phyloP scores from a whole-genome alignment of 2,329 filamentous ascomycete genomes.

The Monosporascus sp. region DNA sequence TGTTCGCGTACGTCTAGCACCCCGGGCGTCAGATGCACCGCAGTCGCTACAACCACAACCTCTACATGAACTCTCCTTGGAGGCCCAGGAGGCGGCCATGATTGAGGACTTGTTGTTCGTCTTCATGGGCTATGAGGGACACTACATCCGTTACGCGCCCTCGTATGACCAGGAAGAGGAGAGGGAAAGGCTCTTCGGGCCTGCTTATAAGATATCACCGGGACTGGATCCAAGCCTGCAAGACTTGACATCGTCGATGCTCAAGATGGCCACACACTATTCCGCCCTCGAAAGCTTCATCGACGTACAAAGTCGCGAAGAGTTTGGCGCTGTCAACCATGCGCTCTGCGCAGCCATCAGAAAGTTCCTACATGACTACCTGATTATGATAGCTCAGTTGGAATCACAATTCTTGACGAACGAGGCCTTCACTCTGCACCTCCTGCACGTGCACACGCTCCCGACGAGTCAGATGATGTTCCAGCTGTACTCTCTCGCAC shows the following conservation, averaged over 20 bases:
- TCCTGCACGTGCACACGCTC: conserved; percentile 86
- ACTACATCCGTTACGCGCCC: conserved; percentile 84
- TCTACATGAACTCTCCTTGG: conserved; percentile 66
- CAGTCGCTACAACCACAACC: conserved; percentile 60
- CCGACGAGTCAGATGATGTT: conserved; percentile 87
- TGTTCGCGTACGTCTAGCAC: conserved; percentile 53
- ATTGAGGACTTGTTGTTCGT: conserved; percentile 89
- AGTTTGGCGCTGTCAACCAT: conserved; percentile 93
- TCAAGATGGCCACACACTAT: conserved; percentile 93
- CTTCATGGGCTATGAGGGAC: conserved; percentile 98
- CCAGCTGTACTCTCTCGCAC: conserved; percentile 81
- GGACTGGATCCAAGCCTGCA: conserved; percentile 88
- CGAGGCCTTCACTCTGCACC: conserved; percentile 82
- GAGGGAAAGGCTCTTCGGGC: conserved; percentile 79
- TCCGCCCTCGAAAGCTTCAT: conserved; percentile 87
- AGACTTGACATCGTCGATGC: conserved; percentile 81
- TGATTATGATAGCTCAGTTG: conserved; percentile 86
- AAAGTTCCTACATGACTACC: conserved; percentile 86
- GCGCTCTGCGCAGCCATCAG: conserved; percentile 92
- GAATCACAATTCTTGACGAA: conserved; percentile 91
- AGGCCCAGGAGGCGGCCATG: conserved; percentile 79
- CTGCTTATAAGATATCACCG: conserved; percentile 69
- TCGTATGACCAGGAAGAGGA: conserved; percentile 80
- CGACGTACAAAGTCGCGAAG: conserved; percentile 86
- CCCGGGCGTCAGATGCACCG: conserved; percentile 71